Percentiles rank a stretch among this genome's conserved stretches.
Evolutionary conservation across 768 basidiomycete species (phyloP).

Genomic region (Pleurotus ostreatus): DNA sequence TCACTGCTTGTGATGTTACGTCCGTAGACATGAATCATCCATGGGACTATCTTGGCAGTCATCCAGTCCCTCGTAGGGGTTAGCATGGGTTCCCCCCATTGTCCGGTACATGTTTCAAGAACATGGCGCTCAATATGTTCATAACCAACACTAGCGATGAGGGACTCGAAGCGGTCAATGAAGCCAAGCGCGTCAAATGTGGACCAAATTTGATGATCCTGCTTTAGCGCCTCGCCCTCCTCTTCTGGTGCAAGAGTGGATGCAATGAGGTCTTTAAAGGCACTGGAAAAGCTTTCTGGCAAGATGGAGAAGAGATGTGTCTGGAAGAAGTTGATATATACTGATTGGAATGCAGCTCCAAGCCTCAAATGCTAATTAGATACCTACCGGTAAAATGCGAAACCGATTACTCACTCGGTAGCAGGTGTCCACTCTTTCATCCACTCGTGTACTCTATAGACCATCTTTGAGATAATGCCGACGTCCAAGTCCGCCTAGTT

Average conservation of each 20-base stretch:
- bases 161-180: constrained; percentile 77
- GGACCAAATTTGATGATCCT: constrained; percentile 39
- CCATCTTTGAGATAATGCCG: constrained; percentile 42
- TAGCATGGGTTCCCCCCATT: constrained; percentile 69
- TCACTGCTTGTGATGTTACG: constrained; percentile 55
- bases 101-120: constrained; percentile 54
- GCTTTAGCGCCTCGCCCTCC: constrained; percentile 14
- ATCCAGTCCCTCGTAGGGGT: constrained; percentile 70
- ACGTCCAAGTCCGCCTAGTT: no score
- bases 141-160: constrained; percentile 82
- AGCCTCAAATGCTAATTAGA: constrained; percentile 38
- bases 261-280: constrained; percentile 64
- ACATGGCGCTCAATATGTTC: constrained; percentile 81
- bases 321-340: constrained; percentile 69
- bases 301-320: constrained; percentile 71
- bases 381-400: background rate
- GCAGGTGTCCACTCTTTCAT: constrained; percentile 72
- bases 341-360: constrained; percentile 51
- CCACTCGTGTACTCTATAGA: constrained; percentile 66
- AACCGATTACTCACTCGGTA: constrained; percentile 44
- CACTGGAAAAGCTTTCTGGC: constrained; percentile 61
- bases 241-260: constrained; percentile 45
- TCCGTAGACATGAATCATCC: constrained; percentile 83
- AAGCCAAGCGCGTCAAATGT: constrained; percentile 70
- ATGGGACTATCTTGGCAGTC: constrained; percentile 71